These are phyloP conservation scores for Brassica hybrid DNA, from an alignment of 441 rosid species.

Conservation along the genomic window DNA sequence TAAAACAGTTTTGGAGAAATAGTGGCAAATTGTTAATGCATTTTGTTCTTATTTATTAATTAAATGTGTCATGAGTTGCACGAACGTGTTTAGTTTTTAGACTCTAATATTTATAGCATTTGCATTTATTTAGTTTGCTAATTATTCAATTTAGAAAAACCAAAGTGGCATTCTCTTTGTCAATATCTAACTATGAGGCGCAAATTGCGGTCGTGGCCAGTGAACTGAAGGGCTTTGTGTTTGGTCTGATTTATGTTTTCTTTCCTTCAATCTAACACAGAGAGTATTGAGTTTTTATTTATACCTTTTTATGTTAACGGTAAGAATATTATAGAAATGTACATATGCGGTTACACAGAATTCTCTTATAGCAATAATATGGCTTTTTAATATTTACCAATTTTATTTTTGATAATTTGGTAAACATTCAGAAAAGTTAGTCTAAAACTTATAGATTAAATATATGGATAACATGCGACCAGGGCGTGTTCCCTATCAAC, in stretches of 20 bases:
- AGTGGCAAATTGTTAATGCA: constrained; percentile 36
- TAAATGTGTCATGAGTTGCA: constrained; percentile 33
- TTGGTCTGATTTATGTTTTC: constrained; percentile 11
- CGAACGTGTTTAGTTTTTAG: constrained; percentile 42
- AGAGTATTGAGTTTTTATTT: constrained; percentile 14
- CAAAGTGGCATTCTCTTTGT: constrained; percentile 65
- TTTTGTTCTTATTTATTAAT: constrained; percentile 9
- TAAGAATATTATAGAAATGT: constrained; percentile 3
- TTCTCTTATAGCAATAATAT: not conserved
- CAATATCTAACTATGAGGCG: constrained; percentile 49
- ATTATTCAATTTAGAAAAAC: constrained; percentile 29
- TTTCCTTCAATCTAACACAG: not conserved
- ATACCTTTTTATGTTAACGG: not conserved
- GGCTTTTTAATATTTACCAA: not conserved
- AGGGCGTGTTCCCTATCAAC: not conserved
- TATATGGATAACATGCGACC: not conserved
- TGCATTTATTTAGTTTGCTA: constrained; percentile 20
- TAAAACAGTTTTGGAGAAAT: constrained; percentile 41
- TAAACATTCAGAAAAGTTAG: not conserved
- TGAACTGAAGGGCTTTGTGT: constrained; percentile 37
- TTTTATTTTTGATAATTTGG: not conserved
- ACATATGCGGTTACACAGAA: not conserved
- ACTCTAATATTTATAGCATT: constrained; percentile 11
- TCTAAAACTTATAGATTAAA: not conserved
- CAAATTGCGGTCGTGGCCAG: constrained; percentile 53